Conservation (phyloP, 2,329 filamentous ascomycete species). For the Neonectria ditissima region DNA sequence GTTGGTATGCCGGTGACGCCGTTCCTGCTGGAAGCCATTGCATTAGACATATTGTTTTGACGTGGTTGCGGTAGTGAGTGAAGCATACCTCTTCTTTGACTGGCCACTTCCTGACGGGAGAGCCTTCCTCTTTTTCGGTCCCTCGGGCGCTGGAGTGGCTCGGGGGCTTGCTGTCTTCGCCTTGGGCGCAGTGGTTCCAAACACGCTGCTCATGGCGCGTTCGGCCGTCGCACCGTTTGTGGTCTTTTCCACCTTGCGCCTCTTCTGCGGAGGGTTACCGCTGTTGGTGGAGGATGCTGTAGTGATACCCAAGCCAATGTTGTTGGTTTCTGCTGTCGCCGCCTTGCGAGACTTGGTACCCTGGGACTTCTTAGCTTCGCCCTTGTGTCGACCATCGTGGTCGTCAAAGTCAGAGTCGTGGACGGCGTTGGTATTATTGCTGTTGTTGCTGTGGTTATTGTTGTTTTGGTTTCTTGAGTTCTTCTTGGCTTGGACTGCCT, state of each 20-base stretch:
- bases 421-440: constrained; percentile 31
- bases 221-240: constrained; percentile 69
- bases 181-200: constrained; percentile 64
- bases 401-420: constrained; percentile 87
- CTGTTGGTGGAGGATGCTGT: constrained; percentile 65
- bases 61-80: background rate
- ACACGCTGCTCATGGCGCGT: constrained; percentile 73
- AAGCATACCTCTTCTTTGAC: constrained; percentile 81
- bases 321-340: constrained; percentile 63
- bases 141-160: constrained; percentile 75
- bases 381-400: constrained; percentile 61
- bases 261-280: constrained; percentile 73
- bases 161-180: constrained; percentile 73
- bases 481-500: constrained; percentile 82
- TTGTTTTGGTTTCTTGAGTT: constrained; percentile 70
- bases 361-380: constrained; percentile 71
- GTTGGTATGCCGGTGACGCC: constrained; percentile 69
- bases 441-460: constrained; percentile 57
- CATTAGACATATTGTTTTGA: constrained; percentile 28
- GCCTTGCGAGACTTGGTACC: constrained; percentile 74
- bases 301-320: constrained; percentile 74
- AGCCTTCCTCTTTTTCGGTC: constrained; percentile 79
- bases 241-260: constrained; percentile 83
- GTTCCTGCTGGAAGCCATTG: constrained; percentile 47
- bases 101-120: constrained; percentile 74